phyloP scores from a whole-genome alignment of 495 filamentous ascomycete species.

The Trichoderma erinaceum region DNA sequence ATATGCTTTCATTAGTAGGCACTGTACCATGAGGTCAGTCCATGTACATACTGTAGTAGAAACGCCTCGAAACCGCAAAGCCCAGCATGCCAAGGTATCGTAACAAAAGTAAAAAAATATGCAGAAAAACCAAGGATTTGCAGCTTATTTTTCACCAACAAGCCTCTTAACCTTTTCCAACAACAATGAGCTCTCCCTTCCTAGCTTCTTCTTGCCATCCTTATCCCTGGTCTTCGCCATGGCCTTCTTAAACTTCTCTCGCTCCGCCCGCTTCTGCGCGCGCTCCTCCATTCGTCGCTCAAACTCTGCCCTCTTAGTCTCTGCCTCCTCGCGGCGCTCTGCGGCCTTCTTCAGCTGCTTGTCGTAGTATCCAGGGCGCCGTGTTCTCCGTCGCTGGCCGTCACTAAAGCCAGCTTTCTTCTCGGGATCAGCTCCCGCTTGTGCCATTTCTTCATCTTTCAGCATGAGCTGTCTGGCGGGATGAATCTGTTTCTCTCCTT shows the following conservation, averaged over 20 bases:
- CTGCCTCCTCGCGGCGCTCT: conserved; percentile 55
- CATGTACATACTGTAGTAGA: not conserved
- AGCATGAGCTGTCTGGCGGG: conserved; percentile 63
- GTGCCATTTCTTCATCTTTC: conserved; percentile 17
- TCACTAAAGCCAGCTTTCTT: conserved; percentile 12
- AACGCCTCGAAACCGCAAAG: not conserved
- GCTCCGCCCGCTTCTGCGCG: conserved; percentile 49
- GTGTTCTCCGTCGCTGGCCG: conserved; percentile 32
- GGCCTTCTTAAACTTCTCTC: conserved; percentile 57
- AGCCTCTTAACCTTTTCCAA: conserved; percentile 74
- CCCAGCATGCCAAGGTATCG: conserved; percentile 6
- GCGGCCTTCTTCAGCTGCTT: conserved; percentile 70
- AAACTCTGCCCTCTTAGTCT: conserved; percentile 51
- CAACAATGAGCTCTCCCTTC: conserved; percentile 76
- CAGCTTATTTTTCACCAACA: conserved; percentile 37
- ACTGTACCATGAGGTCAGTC: not conserved
- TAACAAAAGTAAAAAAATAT: not conserved
- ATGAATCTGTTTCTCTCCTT: conserved; percentile 44
- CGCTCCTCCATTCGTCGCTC: conserved; percentile 51
- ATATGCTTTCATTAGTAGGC: conserved; percentile 6
- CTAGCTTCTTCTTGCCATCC: conserved; percentile 77
- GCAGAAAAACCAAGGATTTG: not conserved
- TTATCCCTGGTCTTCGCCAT: conserved; percentile 69
- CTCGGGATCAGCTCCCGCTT: conserved; percentile 23
- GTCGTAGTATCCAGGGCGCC: conserved; percentile 63